Evolutionary conservation across 768 basidiomycete genomes (phyloP), one percentile per base, ranked within the genome.

Genomic region (Austroboletus eburneus): DNA sequence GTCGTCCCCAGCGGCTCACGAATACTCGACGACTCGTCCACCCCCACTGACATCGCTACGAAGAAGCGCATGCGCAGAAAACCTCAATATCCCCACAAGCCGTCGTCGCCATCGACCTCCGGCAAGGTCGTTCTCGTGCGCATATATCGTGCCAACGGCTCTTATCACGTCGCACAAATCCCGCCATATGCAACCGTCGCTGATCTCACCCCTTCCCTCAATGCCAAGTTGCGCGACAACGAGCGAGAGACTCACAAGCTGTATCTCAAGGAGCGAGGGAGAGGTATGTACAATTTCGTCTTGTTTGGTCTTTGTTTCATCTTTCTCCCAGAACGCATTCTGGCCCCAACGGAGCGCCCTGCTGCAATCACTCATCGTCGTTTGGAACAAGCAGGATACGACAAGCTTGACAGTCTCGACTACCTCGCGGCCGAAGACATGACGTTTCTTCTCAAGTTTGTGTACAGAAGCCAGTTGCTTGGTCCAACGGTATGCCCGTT

Each of bases 321-420:
- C 9, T 35, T 39, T 24, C 23, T 23, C 38, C 48, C 59, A 95
- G 94, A 98, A 59, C 85, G 95, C 12, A 73, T 92, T 32, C 71
- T 99, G 46, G 81, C 81, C 8, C 78, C 80, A 17, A 81, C 82
- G 2, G 96, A 99, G 66, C 72, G 79, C 38, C 95, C 95, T 0
- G 85, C 91, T 2, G 79, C 81, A 29, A 91, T 96, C 49, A 86
- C 95, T 18, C 78, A 84, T 47, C 76, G 88, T 33, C 77, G 91
- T 30, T 71, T 97, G 51, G 81, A 87, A 54, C 91, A 95, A 62
- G 91, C 92, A 4, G 94, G 95, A 0, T 97, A 92, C 56, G 82
- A 85, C 41, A 76, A 81, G 18, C 75, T 79, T 16, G 95, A 99
- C 62, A 83, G 85, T 33, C 66, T 87, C 7, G 85, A 91, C 48